These are phyloP conservation scores for Coemansia sp. DNA, from an alignment of 371 early-diverging fungal genomes.

Conservation along the genomic window DNA sequence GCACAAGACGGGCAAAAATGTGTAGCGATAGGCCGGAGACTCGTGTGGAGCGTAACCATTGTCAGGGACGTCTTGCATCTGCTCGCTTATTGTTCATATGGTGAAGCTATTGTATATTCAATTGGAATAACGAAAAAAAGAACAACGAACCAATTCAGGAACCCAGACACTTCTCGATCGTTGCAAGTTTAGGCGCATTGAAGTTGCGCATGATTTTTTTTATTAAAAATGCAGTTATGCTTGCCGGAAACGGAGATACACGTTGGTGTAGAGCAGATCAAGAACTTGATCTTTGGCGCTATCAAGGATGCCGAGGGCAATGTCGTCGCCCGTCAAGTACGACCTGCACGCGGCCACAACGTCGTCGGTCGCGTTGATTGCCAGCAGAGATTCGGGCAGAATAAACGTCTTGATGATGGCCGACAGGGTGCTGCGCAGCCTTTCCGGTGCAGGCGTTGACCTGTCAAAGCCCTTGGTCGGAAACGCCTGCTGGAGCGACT, in stretches of 20 bases:
- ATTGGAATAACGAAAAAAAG: not conserved
- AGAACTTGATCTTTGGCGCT: constrained; percentile 29
- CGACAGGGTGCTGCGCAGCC: constrained; percentile 9
- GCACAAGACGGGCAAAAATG: not conserved
- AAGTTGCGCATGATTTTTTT: not conserved
- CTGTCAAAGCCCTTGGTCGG: constrained; percentile 12
- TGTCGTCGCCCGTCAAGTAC: constrained; percentile 14
- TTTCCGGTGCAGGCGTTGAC: constrained; percentile 16
- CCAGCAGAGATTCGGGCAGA: constrained; percentile 35
- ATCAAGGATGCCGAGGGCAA: constrained; percentile 30
- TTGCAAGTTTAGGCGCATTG: constrained; percentile 6
- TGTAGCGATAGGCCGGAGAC: not conserved
- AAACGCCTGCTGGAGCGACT: constrained; percentile 13
- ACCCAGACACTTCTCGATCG: not conserved
- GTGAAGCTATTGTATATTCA: not conserved
- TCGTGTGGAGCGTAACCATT: not conserved
- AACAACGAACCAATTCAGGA: not conserved
- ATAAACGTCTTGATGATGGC: constrained; percentile 30
- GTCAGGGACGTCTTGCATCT: not conserved
- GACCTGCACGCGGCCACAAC: constrained; percentile 8
- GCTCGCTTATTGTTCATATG: not conserved
- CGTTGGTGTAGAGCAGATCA: constrained; percentile 36
- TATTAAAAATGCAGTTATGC: not conserved
- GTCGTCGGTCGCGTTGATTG: constrained; percentile 19
- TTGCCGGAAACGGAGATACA: constrained; percentile 21